phyloP scores from a whole-genome alignment of 345 rosid species.

The Jatropha curcas region DNA sequence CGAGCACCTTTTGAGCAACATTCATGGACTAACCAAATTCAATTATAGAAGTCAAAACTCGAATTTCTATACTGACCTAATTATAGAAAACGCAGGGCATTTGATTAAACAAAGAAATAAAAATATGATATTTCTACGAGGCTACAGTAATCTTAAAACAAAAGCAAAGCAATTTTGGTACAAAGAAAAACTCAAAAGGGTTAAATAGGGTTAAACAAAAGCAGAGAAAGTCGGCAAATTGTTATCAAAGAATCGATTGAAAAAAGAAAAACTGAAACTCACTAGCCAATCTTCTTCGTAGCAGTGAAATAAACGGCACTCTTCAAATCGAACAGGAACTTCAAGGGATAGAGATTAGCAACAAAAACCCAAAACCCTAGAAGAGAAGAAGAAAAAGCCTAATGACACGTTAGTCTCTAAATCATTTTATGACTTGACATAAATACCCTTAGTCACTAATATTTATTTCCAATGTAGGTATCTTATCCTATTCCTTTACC shows the following conservation, averaged over 20 bases:
- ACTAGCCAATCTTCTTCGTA: constrained; percentile 1
- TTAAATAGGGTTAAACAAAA: background rate
- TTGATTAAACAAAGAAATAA: background rate
- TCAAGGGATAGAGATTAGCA: background rate
- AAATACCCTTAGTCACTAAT: background rate
- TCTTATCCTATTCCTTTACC: background rate
- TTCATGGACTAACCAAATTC: background rate
- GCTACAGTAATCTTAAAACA: background rate
- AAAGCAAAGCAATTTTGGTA: background rate
- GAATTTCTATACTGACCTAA: background rate
- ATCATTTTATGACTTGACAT: background rate
- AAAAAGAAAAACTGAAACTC: background rate
- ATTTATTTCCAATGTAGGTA: background rate
- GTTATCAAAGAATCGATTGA: no score
- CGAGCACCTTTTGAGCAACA: constrained; percentile 3
- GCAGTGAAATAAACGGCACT: background rate
- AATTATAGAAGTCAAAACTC: background rate
- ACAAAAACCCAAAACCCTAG: constrained; percentile 8
- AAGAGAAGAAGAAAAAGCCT: no score
- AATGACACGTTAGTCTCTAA: background rate
- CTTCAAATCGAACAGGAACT: background rate
- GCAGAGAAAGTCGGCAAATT: background rate
- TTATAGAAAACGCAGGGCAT: background rate
- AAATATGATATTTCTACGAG: background rate
- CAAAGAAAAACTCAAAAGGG: no score